Conservation (phyloP, 2,329 filamentous ascomycete genomes). For the Dactylellina haptotyla region DNA sequence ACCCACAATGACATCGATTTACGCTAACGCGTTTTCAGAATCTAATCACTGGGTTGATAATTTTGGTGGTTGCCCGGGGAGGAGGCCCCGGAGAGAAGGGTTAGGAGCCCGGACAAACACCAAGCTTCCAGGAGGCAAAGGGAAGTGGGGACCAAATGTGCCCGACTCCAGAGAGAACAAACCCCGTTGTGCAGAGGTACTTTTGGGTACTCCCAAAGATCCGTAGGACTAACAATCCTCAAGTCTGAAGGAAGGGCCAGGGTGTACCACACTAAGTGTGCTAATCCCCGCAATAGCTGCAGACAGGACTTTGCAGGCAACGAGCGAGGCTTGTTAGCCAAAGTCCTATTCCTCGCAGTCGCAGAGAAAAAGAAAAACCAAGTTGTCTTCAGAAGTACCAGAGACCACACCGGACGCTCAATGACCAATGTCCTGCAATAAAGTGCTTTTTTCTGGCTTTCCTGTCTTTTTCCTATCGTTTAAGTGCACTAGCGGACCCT, state of each 20-base stretch:
- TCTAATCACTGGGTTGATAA: background rate
- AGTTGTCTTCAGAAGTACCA: background rate
- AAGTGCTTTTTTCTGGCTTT: slow-evolving; percentile 10
- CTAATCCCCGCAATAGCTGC: slow-evolving; percentile 37
- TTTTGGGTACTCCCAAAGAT: slow-evolving; percentile 42
- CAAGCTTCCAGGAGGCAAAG: background rate
- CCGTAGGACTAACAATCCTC: slow-evolving; percentile 12
- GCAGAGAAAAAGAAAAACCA: slow-evolving; percentile 14
- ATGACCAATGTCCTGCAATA: slow-evolving; percentile 4
- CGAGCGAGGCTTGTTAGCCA: slow-evolving; percentile 40
- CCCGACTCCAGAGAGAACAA: slow-evolving; percentile 7
- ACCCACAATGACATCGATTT: slow-evolving; percentile 45
- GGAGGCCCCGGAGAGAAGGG: background rate
- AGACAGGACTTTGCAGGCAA: slow-evolving; percentile 40
- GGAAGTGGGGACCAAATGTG: background rate
- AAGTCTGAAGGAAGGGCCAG: slow-evolving; percentile 24
- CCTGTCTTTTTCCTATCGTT: background rate
- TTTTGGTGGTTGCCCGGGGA: slow-evolving; percentile 17
- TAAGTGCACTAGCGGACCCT: background rate
- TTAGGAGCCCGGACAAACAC: background rate
- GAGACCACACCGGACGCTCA: background rate
- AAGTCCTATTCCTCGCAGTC: background rate
- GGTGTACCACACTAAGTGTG: slow-evolving; percentile 41
- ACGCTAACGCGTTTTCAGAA: slow-evolving; percentile 14
- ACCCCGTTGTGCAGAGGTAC: slow-evolving; percentile 40